Evolutionary conservation across 116 monocot genomes (phyloP).

Genomic region (Phalaenopsis hybrid): DNA sequence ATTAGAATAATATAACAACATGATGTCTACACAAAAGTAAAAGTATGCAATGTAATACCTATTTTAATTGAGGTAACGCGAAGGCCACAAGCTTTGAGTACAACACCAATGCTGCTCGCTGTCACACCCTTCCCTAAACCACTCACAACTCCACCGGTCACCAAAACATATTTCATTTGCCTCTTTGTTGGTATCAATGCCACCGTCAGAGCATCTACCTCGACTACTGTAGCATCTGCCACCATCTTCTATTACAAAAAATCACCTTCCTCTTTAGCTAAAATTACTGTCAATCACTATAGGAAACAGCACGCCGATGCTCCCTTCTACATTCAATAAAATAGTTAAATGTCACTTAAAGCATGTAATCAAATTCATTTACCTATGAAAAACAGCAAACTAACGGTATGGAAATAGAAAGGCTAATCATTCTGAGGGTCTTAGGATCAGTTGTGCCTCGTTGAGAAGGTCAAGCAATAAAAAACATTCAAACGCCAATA

Average conservation of each 20-base stretch:
- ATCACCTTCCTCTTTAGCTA: background rate
- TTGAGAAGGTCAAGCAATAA: background rate
- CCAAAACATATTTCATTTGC: conserved; percentile 27
- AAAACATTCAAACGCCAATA: background rate
- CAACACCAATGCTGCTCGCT: conserved; percentile 37
- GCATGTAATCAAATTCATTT: background rate
- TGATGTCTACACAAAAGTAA: background rate
- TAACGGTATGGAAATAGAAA: background rate
- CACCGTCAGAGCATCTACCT: background rate
- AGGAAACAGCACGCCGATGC: background rate
- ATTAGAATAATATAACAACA: background rate
- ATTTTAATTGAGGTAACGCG: conserved; percentile 40
- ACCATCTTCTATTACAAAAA: background rate
- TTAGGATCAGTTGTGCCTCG: background rate
- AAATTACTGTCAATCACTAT: background rate
- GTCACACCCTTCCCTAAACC: conserved; percentile 37
- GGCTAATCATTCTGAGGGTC: background rate
- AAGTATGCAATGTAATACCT: conserved; percentile 8
- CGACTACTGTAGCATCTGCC: background rate
- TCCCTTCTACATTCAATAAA: background rate
- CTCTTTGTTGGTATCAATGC: conserved; percentile 2
- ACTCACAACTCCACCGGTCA: conserved; percentile 24
- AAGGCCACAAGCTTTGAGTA: conserved; percentile 34
- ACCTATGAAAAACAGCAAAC: background rate
- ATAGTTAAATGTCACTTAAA: background rate